Evolutionary conservation across 768 basidiomycete species (phyloP), one percentile per base, ranked within the genome.

Genomic region (Leccinum barrowsii): DNA sequence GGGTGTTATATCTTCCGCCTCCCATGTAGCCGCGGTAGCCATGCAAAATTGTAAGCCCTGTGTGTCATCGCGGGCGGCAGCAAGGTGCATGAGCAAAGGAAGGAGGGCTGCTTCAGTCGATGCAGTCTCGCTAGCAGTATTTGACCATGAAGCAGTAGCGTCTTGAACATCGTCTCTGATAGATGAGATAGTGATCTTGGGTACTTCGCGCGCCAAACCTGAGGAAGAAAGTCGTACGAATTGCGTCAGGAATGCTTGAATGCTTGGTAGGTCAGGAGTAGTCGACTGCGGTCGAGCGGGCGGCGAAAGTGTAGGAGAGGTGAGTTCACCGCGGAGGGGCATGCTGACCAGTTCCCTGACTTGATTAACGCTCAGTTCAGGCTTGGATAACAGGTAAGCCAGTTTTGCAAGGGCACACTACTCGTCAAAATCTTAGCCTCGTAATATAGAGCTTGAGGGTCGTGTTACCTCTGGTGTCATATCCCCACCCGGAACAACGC

Each of bases 391-490:
- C 13, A 98, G 82, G 68, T 97, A 98, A 49, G 89, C 82, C 15
- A 98, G 80, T 75, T 98, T 98, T 13, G 92, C 81, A 19, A 97
- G 82, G 2, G 94, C 94, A 59, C 92, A 92, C 93, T 95, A 57
- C 7, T 17, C 8, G 19, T 50, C 54, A 21, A 54, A n/a, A 8
- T 32, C 42, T 63, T 17, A 63, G 54, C 19, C 32, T 40, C 13
- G 40, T 47, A 15, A 47, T 11, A 13, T 13, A 32, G 46, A 12
- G 42, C 35, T n/a, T 49, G 8, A 42, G 15, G n/a, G 26, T 24
- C 1, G 17, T 5, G 42, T 58, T 59, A 91, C 92, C 83, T 96
- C 93, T n/a, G 93, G 91, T 1, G 94, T 97, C 94, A 96, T 95
- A 71, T 97, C 94, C 26, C 84, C 85, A 6, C 94, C 94, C 0